Evolutionary conservation across 805 yeast genomes (phyloP).

Genomic region (Peterozyma xylosa): DNA sequence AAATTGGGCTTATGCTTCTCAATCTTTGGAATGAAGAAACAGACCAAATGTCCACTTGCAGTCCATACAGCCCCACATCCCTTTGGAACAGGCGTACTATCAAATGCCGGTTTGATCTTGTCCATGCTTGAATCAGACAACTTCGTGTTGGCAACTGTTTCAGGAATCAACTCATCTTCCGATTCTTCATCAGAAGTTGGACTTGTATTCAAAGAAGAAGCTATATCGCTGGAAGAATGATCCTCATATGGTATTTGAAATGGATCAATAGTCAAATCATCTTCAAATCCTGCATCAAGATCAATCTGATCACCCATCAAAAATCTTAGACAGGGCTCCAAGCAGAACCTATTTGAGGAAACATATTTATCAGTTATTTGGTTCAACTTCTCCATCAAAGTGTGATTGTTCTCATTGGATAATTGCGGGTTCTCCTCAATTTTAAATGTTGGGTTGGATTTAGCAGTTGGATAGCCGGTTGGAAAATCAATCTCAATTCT

Average conservation of each 20-base stretch:
- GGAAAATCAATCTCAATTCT: conserved; percentile 71
- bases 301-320: conserved; percentile 75
- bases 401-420: conserved; percentile 36
- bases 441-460: conserved; percentile 42
- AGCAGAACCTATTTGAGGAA: conserved; percentile 52
- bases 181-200: conserved; percentile 34
- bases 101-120: conserved; percentile 33
- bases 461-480: conserved; percentile 55
- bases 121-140: conserved; percentile 14
- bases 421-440: conserved; percentile 80
- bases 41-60: conserved; percentile 65
- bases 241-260: conserved; percentile 20
- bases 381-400: conserved; percentile 42
- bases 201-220: conserved; percentile 16
- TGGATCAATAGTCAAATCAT: conserved; percentile 20
- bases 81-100: conserved; percentile 85
- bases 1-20: conserved; percentile 31
- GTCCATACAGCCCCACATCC: conserved; percentile 94
- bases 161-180: conserved; percentile 16
- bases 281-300: conserved; percentile 25
- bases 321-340: conserved; percentile 73
- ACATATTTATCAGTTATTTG: conserved; percentile 53
- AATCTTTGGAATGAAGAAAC: conserved; percentile 66
- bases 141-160: conserved; percentile 10
- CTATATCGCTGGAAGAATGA: conserved; percentile 15